These are phyloP conservation scores for Colletotrichum salicis DNA, from an alignment of 2,329 filamentous ascomycete species.

Conservation along the genomic window DNA sequence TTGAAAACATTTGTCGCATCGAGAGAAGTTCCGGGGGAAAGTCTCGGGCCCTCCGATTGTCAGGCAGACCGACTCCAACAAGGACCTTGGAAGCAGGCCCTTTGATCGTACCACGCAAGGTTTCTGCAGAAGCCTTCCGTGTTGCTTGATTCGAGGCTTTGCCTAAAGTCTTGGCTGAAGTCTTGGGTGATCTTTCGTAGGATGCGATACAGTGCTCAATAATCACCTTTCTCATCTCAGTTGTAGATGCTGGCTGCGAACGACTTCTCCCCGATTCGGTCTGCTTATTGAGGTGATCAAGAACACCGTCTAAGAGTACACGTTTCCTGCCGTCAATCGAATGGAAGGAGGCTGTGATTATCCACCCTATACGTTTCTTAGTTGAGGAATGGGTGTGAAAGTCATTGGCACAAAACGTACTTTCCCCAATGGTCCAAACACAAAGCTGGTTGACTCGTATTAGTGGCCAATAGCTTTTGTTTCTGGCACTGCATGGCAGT, in stretches of 20 bases:
- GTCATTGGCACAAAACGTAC: too few relatives aligned
- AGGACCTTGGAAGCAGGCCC: too few relatives aligned
- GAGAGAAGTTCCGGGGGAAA: too few relatives aligned
- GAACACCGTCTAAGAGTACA: background rate
- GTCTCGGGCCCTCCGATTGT: too few relatives aligned
- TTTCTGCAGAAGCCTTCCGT: too few relatives aligned
- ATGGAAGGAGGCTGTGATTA: background rate
- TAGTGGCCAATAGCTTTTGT: background rate
- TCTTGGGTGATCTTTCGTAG: background rate
- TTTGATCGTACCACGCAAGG: too few relatives aligned
- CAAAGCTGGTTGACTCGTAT: background rate
- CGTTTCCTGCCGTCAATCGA: background rate
- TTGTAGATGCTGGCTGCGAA: background rate
- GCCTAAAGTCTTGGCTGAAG: too few relatives aligned
- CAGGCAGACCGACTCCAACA: too few relatives aligned
- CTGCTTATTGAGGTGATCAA: background rate
- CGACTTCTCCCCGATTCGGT: background rate
- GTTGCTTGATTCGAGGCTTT: too few relatives aligned
- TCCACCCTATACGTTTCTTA: background rate
- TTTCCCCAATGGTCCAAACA: background rate
- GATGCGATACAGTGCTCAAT: background rate
- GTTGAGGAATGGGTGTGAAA: too few relatives aligned
- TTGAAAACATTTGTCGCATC: background rate
- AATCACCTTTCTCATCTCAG: background rate
- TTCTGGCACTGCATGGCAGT: background rate